Evolutionary conservation across 2,329 filamentous ascomycete species (phyloP), one percentile per base, ranked within the genome.

Genomic region (Fusarium papillatum): DNA sequence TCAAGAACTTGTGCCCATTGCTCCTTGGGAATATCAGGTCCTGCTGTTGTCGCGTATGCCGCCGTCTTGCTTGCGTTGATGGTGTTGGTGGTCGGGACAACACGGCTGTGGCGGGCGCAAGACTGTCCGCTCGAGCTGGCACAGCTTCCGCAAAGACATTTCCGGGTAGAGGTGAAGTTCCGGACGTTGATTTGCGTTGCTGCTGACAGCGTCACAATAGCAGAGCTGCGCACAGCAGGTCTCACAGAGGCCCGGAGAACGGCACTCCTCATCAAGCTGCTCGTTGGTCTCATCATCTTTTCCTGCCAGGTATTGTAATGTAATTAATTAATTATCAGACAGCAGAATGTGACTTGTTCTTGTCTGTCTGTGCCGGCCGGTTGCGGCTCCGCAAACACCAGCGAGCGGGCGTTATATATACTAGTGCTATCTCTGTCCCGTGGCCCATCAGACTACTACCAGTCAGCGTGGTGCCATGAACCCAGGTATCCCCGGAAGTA

Each of bases 1-100:
- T 97, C 94, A 78, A 96, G 87, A 76, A 98, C 94, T 85, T 96
- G 94, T 46, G 95, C 95, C 95, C 93, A 96, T 88, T 98, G 95
- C 84, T 92, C 93, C 38, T 89, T 91, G 64, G 95, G 95, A 80
- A 98, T 90, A 63, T 89, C 29, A 7, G 77, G 70, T 2, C 48
- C 68, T 26, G 76, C 69, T 29, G 76, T 43, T 22, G 78, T 79
- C 19, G 77, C 76, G 17, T 79, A 79, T 24, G 76, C 59, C 5
- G 78, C 72, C 17, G 68, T 19, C 57, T 78, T 79, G 41, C 53
- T 48, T 2, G 59, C 36, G 36, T 64, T 77, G 43, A 43, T 31
- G 41, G 19, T 76, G 57, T 22, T 60, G 29, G 57, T 64, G 65
- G 38, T 68, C 41, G 50, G 29, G 46, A 67, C 75, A 16, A 36